Evolutionary conservation across 371 early-diverging fungal genomes (phyloP).

Genomic region (Choanephora cucurbitarum): DNA sequence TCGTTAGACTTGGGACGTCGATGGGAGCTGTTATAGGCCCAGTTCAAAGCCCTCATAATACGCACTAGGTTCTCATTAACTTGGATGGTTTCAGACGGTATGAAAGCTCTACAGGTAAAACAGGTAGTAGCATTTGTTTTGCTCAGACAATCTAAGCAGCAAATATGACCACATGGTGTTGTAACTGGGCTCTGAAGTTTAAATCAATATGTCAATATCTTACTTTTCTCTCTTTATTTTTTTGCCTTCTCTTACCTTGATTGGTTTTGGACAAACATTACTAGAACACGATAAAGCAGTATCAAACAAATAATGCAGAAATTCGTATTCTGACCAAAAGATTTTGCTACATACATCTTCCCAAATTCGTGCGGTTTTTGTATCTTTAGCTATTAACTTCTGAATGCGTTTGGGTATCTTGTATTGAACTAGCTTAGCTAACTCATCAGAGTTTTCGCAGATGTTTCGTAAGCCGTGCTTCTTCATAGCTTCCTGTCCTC

Average conservation of each 20-base stretch:
- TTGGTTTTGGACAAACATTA: constrained; percentile 30
- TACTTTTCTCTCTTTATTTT: constrained; percentile 46
- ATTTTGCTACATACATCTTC: constrained; percentile 24
- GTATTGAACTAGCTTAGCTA: constrained; percentile 18
- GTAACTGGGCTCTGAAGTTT: constrained; percentile 54
- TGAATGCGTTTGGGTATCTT: constrained; percentile 21
- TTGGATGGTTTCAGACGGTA: constrained; percentile 9
- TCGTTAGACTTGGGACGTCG: neutral
- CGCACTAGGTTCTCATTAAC: constrained; percentile 38
- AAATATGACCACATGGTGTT: constrained; percentile 59
- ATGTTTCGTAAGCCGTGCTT: constrained; percentile 38
- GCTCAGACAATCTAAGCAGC: constrained; percentile 46
- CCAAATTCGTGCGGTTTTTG: constrained; percentile 44
- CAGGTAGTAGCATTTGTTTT: constrained; percentile 33
- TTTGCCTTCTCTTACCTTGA: constrained; percentile 31
- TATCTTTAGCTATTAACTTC: constrained; percentile 40
- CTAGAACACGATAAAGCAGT: constrained; percentile 25
- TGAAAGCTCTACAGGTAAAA: constrained; percentile 41
- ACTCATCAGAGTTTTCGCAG: neutral
- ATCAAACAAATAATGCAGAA: constrained; percentile 38
- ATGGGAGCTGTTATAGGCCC: constrained; percentile 3
- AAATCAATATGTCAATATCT: no score
- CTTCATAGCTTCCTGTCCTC: constrained; percentile 33
- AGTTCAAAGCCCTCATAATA: constrained; percentile 34
- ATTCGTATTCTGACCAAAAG: constrained; percentile 46